A percentile compares a stretch with the other conserved stretches of the same genome.
Conservation (phyloP, 176 grass and related monocot species). For the Ananas comosus region DNA sequence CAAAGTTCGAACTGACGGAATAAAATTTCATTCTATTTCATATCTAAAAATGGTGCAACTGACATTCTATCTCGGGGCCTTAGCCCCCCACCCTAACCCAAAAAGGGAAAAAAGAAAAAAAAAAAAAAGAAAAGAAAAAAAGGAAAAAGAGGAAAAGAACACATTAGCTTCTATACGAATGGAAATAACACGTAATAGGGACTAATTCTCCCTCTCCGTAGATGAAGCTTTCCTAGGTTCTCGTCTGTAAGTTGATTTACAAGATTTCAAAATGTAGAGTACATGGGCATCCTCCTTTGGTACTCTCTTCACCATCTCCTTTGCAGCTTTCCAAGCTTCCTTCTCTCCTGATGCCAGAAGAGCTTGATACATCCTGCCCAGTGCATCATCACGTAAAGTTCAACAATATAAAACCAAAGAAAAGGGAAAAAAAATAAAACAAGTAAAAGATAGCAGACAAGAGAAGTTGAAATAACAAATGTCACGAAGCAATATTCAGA, state of each 20-base stretch:
- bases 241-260: conserved; percentile 26
- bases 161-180: not conserved
- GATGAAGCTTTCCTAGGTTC: not conserved
- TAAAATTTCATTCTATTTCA: too few relatives aligned
- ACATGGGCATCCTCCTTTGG: conserved; percentile 47
- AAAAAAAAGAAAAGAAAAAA: not conserved
- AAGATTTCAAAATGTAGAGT: conserved; percentile 33
- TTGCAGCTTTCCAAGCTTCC: conserved; percentile 38
- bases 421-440: not conserved
- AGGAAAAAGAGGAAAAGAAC: not conserved
- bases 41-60: too few relatives aligned
- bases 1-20: too few relatives aligned
- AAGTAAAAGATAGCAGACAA: not conserved
- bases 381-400: conserved; percentile 4
- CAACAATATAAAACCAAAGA: conserved; percentile 3
- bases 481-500: too few relatives aligned
- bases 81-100: not conserved
- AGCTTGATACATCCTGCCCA: conserved; percentile 87
- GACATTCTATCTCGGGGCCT: not conserved
- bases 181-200: too few relatives aligned
- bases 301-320: conserved; percentile 37
- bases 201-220: not conserved
- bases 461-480: too few relatives aligned
- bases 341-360: conserved; percentile 35
- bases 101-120: not conserved